Evolutionary conservation across 163 green algal genomes (phyloP).

Genomic region (Trebouxiophyceae sp.): DNA sequence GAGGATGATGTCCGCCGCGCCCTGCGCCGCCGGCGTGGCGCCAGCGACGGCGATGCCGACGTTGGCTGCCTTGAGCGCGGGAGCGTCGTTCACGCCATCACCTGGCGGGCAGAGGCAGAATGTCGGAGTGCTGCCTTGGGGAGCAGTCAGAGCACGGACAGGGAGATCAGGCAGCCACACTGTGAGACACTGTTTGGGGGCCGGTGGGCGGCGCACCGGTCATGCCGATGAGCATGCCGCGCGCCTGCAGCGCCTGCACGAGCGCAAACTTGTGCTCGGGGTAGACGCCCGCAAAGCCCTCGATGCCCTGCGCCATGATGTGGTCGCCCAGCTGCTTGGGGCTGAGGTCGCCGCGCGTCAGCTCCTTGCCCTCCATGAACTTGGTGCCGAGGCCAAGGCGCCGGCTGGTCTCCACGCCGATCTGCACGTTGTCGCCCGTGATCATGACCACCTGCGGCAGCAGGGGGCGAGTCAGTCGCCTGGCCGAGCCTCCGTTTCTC

Average conservation of each 20-base stretch:
- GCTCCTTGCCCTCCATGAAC: conserved; percentile 39
- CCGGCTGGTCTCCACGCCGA: conserved; percentile 45
- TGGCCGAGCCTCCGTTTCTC: too few relatives aligned
- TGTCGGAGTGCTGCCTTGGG: too few relatives aligned
- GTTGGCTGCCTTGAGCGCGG: conserved; percentile 78
- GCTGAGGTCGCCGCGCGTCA: conserved; percentile 16
- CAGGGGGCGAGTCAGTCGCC: too few relatives aligned
- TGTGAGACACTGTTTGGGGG: too few relatives aligned
- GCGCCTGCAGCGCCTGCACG: conserved; percentile 17
- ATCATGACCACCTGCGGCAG: conserved; percentile 50
- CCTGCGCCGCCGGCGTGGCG: conserved; percentile 15
- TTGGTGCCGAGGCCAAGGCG: conserved; percentile 46
- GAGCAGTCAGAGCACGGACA: too few relatives aligned
- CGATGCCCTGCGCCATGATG: too few relatives aligned
- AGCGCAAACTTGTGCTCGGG: conserved; percentile 23
- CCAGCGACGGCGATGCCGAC: conserved; percentile 84
- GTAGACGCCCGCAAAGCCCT: conserved; percentile 30
- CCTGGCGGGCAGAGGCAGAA: conserved; percentile 21
- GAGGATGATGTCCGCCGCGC: conserved; percentile 24
- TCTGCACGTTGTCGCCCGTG: conserved; percentile 47
- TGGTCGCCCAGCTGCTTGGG: background rate
- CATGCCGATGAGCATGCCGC: conserved; percentile 28
- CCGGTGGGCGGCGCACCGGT: too few relatives aligned
- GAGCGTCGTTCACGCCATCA: conserved; percentile 90
- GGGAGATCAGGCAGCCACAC: too few relatives aligned